A percentile compares a stretch with the other conserved stretches of the same genome.
phyloP scores from a whole-genome alignment of 495 filamentous ascomycete genomes.

The Usnea hakonensis region DNA sequence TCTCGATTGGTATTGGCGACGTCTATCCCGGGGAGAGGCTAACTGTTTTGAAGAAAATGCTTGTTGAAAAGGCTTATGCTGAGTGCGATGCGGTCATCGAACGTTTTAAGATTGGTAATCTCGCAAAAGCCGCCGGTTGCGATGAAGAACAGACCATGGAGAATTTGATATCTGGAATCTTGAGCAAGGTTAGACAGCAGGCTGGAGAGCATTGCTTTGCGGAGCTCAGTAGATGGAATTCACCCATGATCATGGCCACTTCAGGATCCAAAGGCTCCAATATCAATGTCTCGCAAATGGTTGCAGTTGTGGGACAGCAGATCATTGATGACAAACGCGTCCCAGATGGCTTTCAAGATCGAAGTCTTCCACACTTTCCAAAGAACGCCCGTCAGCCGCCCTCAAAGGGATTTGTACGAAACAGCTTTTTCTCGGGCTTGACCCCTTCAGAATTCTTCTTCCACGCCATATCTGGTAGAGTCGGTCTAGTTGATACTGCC shows the following conservation, averaged over 20 bases:
- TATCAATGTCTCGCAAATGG: slow-evolving; percentile 99
- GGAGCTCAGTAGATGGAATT: slow-evolving; percentile 83
- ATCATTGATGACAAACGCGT: slow-evolving; percentile 94
- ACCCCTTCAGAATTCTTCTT: slow-evolving; percentile 89
- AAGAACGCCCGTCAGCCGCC: slow-evolving; percentile 85
- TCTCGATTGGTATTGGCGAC: slow-evolving; percentile 92
- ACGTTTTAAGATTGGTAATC: slow-evolving; percentile 64
- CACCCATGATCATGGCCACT: slow-evolving; percentile 92
- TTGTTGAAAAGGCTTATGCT: slow-evolving; percentile 72
- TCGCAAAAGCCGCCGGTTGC: slow-evolving; percentile 80
- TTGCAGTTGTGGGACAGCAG: slow-evolving; percentile 93
- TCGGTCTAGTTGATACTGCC: slow-evolving; percentile 98
- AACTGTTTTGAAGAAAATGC: slow-evolving; percentile 56
- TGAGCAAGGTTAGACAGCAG: slow-evolving; percentile 80
- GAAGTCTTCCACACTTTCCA: slow-evolving; percentile 88
- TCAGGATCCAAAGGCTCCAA: slow-evolving; percentile 92
- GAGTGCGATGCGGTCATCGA: slow-evolving; percentile 80
- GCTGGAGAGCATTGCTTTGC: slow-evolving; percentile 87
- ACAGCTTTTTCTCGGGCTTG: slow-evolving; percentile 95
- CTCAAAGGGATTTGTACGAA: slow-evolving; percentile 92
- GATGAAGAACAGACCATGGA: slow-evolving; percentile 89
- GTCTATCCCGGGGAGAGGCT: slow-evolving; percentile 72
- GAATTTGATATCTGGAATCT: slow-evolving; percentile 79
- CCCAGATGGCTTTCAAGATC: slow-evolving; percentile 90
- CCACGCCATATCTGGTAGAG: slow-evolving; percentile 96